Evolutionary conservation across 139 green algal species (phyloP), one percentile per base, ranked within the genome.

Genomic region (Chlorella vulgaris): DNA sequence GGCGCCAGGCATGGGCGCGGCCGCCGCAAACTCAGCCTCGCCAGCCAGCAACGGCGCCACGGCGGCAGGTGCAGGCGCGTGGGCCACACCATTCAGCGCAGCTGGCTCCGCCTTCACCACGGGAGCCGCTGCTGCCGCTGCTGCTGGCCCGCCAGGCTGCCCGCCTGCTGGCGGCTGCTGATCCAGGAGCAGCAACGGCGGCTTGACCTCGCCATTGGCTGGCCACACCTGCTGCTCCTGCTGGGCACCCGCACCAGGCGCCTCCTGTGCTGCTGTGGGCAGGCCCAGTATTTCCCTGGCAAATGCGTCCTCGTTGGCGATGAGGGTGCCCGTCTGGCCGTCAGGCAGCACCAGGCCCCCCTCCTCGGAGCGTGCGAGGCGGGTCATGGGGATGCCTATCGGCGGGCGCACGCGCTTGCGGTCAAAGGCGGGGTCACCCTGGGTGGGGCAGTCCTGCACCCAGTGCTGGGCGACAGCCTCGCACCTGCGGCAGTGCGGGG

Each of bases 371-470:
- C 61, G 42, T 21, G 81, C 86, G 60, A 95, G 76, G 28, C 86
- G 62, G 0, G 80, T 89, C 76, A 93, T 85, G 35, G 91, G 91
- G 63, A 95, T 94, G 80, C 91, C 91, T 39, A 88, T 79, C 19
- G 91, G 91, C 29, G 77, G 79, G 18, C 89, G 84, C 31, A 95
- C 86, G 26, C 86, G 66, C 77, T 92, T 92, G 19, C 53, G 47
- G 67, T 91, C 89, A 79, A 79, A 90, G 1, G 43, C 74, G 2
- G 91, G 89, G 68, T 94, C 89, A 39, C 85, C 87, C 10, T 92
- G 86, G 1, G 91, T 94, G n/a, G 93, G 93, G 84, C 93, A 97
- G 78, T 96, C 86, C 42, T 86, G 78, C 19, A 90, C 79, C 51
- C 80, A 94, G 87, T 95, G 92, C 3, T 58, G 66, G 7, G 61